These are phyloP conservation scores for Blastocystis sp. DNA, from an alignment of 352 stramenopile species.

Conservation along the genomic window DNA sequence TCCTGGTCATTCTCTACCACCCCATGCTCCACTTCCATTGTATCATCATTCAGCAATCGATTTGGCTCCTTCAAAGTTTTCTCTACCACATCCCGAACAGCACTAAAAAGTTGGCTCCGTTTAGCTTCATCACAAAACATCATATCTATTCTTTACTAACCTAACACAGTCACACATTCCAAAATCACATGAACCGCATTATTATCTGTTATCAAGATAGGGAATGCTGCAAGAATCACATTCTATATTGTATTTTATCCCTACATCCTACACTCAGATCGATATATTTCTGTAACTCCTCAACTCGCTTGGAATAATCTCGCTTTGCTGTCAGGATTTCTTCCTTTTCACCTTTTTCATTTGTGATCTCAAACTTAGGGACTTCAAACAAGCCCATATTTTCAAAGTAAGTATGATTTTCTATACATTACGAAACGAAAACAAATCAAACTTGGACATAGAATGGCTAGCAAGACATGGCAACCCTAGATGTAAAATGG, in stretches of 20 bases:
- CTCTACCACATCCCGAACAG: neutral
- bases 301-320: slow-evolving; percentile 13
- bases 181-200: slow-evolving; percentile 18
- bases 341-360: slow-evolving; percentile 59
- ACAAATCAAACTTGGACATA: neutral
- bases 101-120: neutral
- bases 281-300: slow-evolving; percentile 4
- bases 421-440: neutral
- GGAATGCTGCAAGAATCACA: neutral
- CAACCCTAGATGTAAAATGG: neutral
- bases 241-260: neutral
- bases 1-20: neutral
- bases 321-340: slow-evolving; percentile 1
- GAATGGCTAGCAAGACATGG: neutral
- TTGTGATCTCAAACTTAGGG: slow-evolving; percentile 26
- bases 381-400: slow-evolving; percentile 5
- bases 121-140: neutral
- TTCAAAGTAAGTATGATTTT: slow-evolving; percentile 5
- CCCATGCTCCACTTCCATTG: neutral
- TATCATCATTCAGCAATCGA: neutral
- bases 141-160: neutral
- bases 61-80: neutral
- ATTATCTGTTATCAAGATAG: neutral
- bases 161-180: neutral
- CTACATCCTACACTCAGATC: neutral